phyloP scores from a whole-genome alignment of 805 yeast genomes.

The Kodamaea leandrae region DNA sequence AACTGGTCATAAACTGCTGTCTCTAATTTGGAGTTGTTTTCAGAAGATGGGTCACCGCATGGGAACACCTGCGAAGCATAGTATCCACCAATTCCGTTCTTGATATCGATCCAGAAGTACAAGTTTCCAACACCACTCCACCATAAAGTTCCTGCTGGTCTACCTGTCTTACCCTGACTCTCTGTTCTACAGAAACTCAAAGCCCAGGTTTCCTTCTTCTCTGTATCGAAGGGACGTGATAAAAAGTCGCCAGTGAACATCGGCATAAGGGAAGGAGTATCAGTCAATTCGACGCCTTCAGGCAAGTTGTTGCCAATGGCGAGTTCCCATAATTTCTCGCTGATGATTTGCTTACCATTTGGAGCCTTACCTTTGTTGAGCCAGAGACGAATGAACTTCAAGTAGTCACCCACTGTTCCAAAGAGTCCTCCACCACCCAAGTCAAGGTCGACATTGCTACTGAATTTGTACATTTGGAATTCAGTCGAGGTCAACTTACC shows the following conservation, averaged over 20 bases:
- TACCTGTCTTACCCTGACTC: conserved; percentile 28
- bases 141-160: conserved; percentile 32
- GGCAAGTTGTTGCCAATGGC: conserved; percentile 5
- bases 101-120: conserved; percentile 38
- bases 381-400: conserved; percentile 36
- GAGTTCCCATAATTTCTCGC: not conserved
- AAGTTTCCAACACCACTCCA: conserved; percentile 43
- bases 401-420: conserved; percentile 36
- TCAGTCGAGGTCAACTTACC: not conserved
- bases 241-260: not conserved
- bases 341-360: conserved; percentile 16
- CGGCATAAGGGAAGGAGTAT: conserved; percentile 16
- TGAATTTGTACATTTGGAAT: not conserved
- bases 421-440: conserved; percentile 45
- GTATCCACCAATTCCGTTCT: conserved; percentile 37
- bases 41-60: conserved; percentile 21
- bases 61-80: conserved; percentile 42
- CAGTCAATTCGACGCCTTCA: conserved; percentile 13
- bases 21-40: conserved; percentile 24
- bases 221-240: not conserved
- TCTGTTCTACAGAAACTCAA: conserved; percentile 14
- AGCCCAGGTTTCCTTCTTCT: conserved; percentile 3
- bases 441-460: conserved; percentile 19
- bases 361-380: conserved; percentile 42
- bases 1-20: conserved; percentile 17